Percentiles rank a stretch among this genome's conserved stretches.
phyloP scores from a whole-genome alignment of 306 rosid species.

The Inga leiocalycina region DNA sequence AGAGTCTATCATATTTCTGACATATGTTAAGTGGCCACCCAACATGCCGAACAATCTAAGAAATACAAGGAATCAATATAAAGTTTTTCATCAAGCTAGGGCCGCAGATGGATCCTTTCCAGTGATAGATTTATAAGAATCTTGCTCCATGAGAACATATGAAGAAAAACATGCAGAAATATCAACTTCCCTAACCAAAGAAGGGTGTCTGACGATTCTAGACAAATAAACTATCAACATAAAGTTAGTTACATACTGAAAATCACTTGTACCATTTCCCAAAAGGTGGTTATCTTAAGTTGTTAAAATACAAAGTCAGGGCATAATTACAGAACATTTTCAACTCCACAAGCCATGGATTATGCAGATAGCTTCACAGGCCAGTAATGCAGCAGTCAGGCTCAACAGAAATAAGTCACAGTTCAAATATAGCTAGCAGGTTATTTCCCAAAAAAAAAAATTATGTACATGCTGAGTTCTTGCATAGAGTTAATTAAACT shows the following conservation, averaged over 20 bases:
- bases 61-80: not conserved
- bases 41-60: not conserved
- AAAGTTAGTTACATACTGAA: not conserved
- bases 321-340: not conserved
- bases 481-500: not conserved
- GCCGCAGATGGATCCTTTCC: not conserved
- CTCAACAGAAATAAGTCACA: not conserved
- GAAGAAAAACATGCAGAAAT: conserved; percentile 13
- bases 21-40: not conserved
- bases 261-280: not conserved
- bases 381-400: not conserved
- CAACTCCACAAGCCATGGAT: not conserved
- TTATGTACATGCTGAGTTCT: not conserved
- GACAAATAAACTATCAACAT: conserved; percentile 1
- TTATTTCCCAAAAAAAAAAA: not conserved
- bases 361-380: not conserved
- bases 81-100: not conserved
- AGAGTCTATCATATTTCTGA: conserved; percentile 14
- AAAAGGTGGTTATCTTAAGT: not conserved
- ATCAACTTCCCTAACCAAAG: not conserved
- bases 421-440: not conserved
- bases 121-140: conserved; percentile 11
- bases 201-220: not conserved
- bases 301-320: not conserved
- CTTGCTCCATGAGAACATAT: not conserved